Evolutionary conservation across 257 asterid species (phyloP).

Genomic region (Gentiana macrophylla): DNA sequence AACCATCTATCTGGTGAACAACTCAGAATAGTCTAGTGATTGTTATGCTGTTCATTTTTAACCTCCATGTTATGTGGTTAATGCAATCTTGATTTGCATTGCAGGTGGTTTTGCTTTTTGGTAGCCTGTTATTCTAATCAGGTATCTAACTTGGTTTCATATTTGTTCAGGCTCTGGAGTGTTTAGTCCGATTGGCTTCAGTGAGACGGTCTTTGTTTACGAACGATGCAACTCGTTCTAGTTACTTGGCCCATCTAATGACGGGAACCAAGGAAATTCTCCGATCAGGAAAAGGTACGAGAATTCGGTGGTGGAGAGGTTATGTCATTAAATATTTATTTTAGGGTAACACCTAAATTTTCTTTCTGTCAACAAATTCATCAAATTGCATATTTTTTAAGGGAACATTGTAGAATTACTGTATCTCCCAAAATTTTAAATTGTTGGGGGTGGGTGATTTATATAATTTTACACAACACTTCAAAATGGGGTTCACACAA

Average conservation of each 20-base stretch:
- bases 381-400: not conserved
- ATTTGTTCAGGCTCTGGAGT: slow-evolving; percentile 69
- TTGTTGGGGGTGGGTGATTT: no score
- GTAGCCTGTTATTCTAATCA: not conserved
- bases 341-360: no score
- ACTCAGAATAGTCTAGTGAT: no score
- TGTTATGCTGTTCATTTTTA: not conserved
- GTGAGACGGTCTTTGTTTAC: slow-evolving; percentile 92
- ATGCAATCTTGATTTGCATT: not conserved
- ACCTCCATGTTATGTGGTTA: not conserved
- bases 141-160: not conserved
- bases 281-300: slow-evolving; percentile 81
- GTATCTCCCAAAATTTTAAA: no score
- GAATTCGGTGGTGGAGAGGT: not conserved
- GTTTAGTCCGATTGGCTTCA: slow-evolving; percentile 89
- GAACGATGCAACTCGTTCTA: slow-evolving; percentile 76
- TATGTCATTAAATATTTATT: no score
- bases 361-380: not conserved
- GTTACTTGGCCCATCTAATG: slow-evolving; percentile 85
- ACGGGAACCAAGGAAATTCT: slow-evolving; percentile 89
- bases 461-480: no score
- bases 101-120: not conserved
- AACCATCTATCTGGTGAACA: no score
- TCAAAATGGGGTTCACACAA: no score
- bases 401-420: no score